A percentile compares a stretch with the other conserved stretches of the same genome.
These are phyloP conservation scores for Lonicera japonica DNA, from an alignment of 129 eudicot genomes.

Conservation along the genomic window DNA sequence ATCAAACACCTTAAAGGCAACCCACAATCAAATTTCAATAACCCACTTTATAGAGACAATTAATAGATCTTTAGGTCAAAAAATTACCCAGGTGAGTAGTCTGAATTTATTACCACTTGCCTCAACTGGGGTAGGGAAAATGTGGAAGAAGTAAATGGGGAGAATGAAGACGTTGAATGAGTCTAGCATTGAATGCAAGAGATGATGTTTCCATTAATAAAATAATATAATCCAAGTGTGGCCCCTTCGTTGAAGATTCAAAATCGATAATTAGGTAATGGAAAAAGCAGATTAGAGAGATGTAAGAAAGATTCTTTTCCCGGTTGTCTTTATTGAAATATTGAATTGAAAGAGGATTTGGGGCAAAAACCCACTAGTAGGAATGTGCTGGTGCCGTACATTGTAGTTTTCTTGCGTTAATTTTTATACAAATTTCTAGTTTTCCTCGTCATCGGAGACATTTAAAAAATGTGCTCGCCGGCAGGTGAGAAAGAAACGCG, in stretches of 20 bases:
- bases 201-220: background rate
- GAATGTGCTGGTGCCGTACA: background rate
- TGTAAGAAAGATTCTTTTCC: no score
- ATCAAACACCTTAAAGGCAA: constrained; percentile 17
- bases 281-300: background rate
- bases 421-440: no score
- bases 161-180: constrained; percentile 2
- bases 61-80: background rate
- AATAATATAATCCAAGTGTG: background rate
- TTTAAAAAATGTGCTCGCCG: no score
- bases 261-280: background rate
- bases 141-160: constrained; percentile 6
- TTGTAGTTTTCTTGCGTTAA: background rate
- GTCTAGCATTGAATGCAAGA: constrained; percentile 7
- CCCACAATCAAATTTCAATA: background rate
- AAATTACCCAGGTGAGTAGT: constrained; percentile 13
- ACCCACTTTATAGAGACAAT: background rate
- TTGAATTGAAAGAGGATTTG: background rate
- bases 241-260: background rate
- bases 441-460: no score
- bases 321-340: no score
- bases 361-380: background rate
- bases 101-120: background rate
- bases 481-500: no score
- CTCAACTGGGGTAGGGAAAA: background rate